Evolutionary conservation across 768 basidiomycete species (phyloP), one percentile per base, ranked within the genome.

Genomic region (Symmetrospora coprosmae): DNA sequence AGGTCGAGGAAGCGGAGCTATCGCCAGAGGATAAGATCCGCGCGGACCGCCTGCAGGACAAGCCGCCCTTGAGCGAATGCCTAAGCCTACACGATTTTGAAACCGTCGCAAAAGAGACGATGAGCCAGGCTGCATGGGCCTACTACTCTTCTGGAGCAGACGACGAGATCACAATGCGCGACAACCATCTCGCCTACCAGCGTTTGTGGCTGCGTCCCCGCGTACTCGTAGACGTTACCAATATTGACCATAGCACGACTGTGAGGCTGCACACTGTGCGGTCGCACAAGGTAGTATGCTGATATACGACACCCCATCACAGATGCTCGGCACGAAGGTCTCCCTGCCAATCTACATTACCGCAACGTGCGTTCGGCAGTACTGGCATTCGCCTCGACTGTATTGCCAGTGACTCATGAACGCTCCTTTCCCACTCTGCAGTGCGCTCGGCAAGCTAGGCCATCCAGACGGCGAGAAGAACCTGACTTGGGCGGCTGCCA

Each of bases 391-490:
- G 4, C 87, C 86, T 2, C 4, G 39, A 30, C 23, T 1, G 28
- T 47, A 40, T 21, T 4, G 16, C 3, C 14, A 17, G 5, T 4
- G 39, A 17, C 14, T 40, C 5, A 40, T 40, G 27, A 28, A 0
- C 23, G 27, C n/a, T n/a, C n/a, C n/a, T n/a, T n/a, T n/a, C n/a
- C n/a, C n/a, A n/a, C n/a, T n/a, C n/a, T n/a, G n/a, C n/a, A n/a
- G n/a, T 27, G 64, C 69, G 2, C 78, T 89, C 2, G 87, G 90
- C 58, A 96, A 92, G 74, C 82, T 99, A 1, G 89, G 92, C 1
- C 90, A 97, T 70, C 88, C 90, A 0, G 87, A 94, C 62, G 92
- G 92, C 8, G 92, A 97, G 74, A 77, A 92, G 19, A 87, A 84
- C 67, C 71, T 97, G 25, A 96, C 92, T 1, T 77, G 83, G 66